Percentiles rank a stretch among this genome's conserved stretches.
Conservation (phyloP, 306 rosid genomes). For the Casuarina cunninghamiana region DNA sequence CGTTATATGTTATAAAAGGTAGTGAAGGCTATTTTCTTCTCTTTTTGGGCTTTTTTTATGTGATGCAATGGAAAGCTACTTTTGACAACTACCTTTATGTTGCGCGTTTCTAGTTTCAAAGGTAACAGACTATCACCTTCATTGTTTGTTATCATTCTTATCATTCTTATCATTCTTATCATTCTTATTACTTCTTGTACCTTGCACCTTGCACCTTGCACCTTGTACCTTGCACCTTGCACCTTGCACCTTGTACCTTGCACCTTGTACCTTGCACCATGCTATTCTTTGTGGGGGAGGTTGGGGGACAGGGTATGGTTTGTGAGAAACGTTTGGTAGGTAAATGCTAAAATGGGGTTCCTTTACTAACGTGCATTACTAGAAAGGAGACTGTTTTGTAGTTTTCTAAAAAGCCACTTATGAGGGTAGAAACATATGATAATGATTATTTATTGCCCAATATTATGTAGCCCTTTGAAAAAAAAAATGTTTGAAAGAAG, state of each 20-base stretch:
- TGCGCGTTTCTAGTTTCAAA: neutral
- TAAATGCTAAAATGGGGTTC: neutral
- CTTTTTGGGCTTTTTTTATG: neutral
- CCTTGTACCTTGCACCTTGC: too few relatives aligned
- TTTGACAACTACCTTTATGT: neutral
- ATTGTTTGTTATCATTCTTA: too few relatives aligned
- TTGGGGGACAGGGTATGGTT: too few relatives aligned
- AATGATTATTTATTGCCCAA: neutral
- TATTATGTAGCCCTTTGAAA: neutral
- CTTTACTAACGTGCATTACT: neutral
- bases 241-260: too few relatives aligned
- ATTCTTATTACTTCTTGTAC: too few relatives aligned
- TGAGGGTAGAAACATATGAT: neutral
- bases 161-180: too few relatives aligned
- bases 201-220: too few relatives aligned
- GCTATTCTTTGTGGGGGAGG: too few relatives aligned
- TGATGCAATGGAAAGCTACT: neutral
- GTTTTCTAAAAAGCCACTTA: neutral
- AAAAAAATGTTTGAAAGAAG: conserved; percentile 6
- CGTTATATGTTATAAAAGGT: conserved; percentile 57
- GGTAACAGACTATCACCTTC: too few relatives aligned
- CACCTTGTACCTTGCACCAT: too few relatives aligned
- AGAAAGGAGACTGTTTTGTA: neutral
- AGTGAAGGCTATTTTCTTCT: conserved; percentile 19
- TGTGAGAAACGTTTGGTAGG: neutral